Percentiles rank a stretch among this genome's conserved stretches.
phyloP scores from a whole-genome alignment of 1,284 basidiomycete species.

The Nidula niveotomentosa region DNA sequence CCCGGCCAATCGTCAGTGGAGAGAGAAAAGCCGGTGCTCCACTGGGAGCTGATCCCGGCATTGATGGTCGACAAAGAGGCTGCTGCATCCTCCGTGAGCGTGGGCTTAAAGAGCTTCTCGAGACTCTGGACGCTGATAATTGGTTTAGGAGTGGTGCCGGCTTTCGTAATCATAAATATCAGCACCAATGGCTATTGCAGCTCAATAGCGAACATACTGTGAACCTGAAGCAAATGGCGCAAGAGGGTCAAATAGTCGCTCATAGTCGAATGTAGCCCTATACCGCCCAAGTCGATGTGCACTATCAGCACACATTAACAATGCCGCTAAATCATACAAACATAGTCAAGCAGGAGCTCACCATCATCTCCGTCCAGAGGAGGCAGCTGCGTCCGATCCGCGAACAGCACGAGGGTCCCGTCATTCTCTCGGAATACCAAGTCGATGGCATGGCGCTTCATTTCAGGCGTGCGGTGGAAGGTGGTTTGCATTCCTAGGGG shows the following conservation, averaged over 20 bases:
- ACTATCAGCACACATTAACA: slow-evolving; percentile 8
- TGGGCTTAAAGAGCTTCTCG: slow-evolving; percentile 1
- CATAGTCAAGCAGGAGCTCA: slow-evolving; percentile 5
- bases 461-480: slow-evolving; percentile 26
- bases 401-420: slow-evolving; percentile 15
- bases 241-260: slow-evolving; percentile 27
- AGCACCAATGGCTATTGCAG: neutral
- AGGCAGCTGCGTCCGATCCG: slow-evolving; percentile 14
- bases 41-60: neutral
- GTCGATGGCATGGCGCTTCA: slow-evolving; percentile 16
- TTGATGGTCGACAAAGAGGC: neutral
- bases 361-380: slow-evolving; percentile 25
- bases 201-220: slow-evolving; percentile 10
- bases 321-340: slow-evolving; percentile 1
- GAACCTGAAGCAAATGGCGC: slow-evolving; percentile 27
- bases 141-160: neutral
- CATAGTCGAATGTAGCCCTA: slow-evolving; percentile 20
- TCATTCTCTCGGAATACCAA: slow-evolving; percentile 20
- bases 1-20: slow-evolving; percentile 5
- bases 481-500: slow-evolving; percentile 26
- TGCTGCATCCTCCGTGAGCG: neutral
- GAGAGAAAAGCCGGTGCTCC: slow-evolving; percentile 2
- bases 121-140: neutral
- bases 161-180: neutral
- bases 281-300: slow-evolving; percentile 18